phyloP scores from a whole-genome alignment of 2,329 filamentous ascomycete genomes.

The Ramichloridium luteum region DNA sequence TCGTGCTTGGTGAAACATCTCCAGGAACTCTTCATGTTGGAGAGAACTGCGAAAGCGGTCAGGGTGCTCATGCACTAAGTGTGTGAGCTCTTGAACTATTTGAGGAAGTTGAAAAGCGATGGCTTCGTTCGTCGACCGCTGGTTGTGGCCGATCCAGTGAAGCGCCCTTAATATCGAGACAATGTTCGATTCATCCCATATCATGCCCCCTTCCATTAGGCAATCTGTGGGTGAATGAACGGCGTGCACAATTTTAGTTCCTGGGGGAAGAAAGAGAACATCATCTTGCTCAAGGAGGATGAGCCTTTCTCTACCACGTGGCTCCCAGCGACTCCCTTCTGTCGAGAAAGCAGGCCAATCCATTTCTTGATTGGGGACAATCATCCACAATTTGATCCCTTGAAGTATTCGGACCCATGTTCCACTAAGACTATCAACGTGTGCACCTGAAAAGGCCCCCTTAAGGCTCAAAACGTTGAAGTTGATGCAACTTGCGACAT shows the following conservation, averaged over 20 bases:
- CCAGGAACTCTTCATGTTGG: background rate
- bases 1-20: background rate
- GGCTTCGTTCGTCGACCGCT: background rate
- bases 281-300: conserved; percentile 8
- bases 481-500: conserved; percentile 4
- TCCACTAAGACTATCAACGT: conserved; percentile 5
- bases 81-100: background rate
- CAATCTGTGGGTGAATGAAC: conserved; percentile 5
- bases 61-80: background rate
- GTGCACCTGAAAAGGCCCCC: conserved; percentile 7
- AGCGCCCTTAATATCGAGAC: background rate
- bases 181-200: conserved; percentile 9
- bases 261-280: conserved; percentile 9
- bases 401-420: conserved; percentile 8
- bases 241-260: conserved; percentile 7
- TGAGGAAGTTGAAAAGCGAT: background rate
- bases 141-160: background rate
- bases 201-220: conserved; percentile 8
- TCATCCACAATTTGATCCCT: conserved; percentile 8
- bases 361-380: conserved; percentile 4
- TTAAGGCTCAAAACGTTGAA: conserved; percentile 7
- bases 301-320: conserved; percentile 5
- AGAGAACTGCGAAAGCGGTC: background rate
- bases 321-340: conserved; percentile 3
- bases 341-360: conserved; percentile 2